These are phyloP conservation scores for Fusarium miscanthi DNA, from an alignment of 2,329 filamentous ascomycete genomes.

Conservation along the genomic window DNA sequence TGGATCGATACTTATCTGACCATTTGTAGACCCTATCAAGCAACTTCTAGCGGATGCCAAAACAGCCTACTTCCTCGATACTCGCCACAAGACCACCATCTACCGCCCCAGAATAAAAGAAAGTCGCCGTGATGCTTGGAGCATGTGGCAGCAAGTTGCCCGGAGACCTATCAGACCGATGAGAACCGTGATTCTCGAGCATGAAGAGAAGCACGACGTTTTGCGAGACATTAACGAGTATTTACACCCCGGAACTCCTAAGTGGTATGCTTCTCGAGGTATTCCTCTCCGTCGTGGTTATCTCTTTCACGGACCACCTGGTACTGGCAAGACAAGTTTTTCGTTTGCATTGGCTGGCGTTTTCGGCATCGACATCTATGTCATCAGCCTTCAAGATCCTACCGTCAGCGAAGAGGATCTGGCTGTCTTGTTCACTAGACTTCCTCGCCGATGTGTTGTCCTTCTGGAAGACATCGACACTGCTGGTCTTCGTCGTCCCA, in stretches of 20 bases:
- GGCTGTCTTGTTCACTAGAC: constrained; percentile 65
- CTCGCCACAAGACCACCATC: constrained; percentile 67
- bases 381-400: constrained; percentile 67
- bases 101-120: constrained; percentile 63
- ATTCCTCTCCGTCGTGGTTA: constrained; percentile 83
- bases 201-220: constrained; percentile 72
- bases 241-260: constrained; percentile 73
- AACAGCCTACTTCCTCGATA: constrained; percentile 61
- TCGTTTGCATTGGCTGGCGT: constrained; percentile 73
- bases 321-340: constrained; percentile 78
- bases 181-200: constrained; percentile 79
- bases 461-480: constrained; percentile 77
- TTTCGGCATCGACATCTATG: constrained; percentile 74
- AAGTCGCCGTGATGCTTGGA: constrained; percentile 56
- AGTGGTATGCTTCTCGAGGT: constrained; percentile 80
- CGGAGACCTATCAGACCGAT: constrained; percentile 76
- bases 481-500: constrained; percentile 65
- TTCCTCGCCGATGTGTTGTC: constrained; percentile 73
- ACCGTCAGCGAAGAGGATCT: constrained; percentile 72
- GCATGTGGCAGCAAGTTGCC: constrained; percentile 67
- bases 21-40: constrained; percentile 62
- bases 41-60: constrained; percentile 65
- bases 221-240: constrained; percentile 82
- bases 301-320: constrained; percentile 80
- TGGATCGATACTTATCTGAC: neutral